Base-by-base conservation (phyloP, 1,284 basidiomycete species). In the Boletus semigastroideus region DNA sequence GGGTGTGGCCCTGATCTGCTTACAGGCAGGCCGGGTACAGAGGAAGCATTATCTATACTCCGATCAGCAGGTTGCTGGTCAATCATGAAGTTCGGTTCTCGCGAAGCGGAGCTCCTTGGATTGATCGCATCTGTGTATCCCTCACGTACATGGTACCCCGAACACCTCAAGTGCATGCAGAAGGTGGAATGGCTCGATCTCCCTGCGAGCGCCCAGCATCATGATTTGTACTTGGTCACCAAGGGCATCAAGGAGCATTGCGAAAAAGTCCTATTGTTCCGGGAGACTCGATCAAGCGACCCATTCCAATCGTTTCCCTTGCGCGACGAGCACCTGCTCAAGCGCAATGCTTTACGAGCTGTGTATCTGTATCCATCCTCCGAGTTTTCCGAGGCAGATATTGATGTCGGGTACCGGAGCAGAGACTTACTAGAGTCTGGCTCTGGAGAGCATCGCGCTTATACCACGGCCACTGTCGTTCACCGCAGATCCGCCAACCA, bases 1-100 rank as follows among this genome's bases (percentile, higher is more conserved):
- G 59, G 56, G 5, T 69, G 68, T 28, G 65, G 76, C 6, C 65
- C 70, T 5, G 80, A 82, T 58, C 75, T 74, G 1, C 62, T 83
- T 9, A 77, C 74, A 0, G 59, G 69, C 11, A 71, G 65, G 31
- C 74, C 73, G 1, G 79, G 80, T 5, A 74, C 71, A 2, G 73
- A 78, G 46, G 72, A 79, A 46, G 79, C 78, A 1, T 54, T 80
- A 13, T 57, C 62, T 31, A 60, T 72, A 17, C 59, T 80, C 5
- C 55, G 52, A 2, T 75, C 74, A 3, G 68, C 75, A 3, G 52
- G 61, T 7, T 75, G 66, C 27, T 62, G 58, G 16, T 75, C 79
- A 0, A 75, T 77, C 49, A 65, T 72, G 55, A 57, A 53, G 12
- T 61, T 80, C 4, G 51, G 49, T 5, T 11, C 30, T 7, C 56